Percentiles rank a stretch among this genome's conserved stretches.
Evolutionary conservation across 208 protist genomes (phyloP).

Genomic region (Trypanosomatidae sp.): DNA sequence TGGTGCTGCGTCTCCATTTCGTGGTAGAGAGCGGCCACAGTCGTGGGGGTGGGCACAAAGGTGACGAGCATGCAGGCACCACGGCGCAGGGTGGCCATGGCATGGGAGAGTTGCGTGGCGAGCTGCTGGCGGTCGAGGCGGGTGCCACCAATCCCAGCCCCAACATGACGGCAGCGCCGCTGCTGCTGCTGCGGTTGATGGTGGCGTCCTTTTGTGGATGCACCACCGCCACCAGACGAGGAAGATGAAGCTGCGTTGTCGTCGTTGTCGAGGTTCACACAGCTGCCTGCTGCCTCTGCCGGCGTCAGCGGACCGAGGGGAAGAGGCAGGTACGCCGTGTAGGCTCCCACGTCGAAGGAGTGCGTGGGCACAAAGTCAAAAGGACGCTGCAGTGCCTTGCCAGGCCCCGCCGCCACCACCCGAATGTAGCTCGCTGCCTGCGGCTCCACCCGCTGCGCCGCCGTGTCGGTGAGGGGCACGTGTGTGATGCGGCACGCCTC

Average conservation of each 20-base stretch:
- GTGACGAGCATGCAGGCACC: constrained; percentile 53
- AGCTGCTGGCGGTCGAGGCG: constrained; percentile 25
- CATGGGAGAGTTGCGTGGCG: constrained; percentile 40
- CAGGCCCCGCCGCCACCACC: constrained; percentile 29
- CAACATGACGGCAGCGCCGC: too few relatives aligned
- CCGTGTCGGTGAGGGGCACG: constrained; percentile 52
- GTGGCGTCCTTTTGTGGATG: neutral
- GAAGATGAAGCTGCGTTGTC: neutral
- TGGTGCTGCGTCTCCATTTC: constrained; percentile 34
- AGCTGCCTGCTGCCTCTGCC: neutral
- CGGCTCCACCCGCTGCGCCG: constrained; percentile 34
- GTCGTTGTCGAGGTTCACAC: neutral
- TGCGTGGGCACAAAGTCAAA: constrained; percentile 43
- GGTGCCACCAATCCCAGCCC: too few relatives aligned
- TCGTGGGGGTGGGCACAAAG: constrained; percentile 43
- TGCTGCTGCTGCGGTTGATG: too few relatives aligned
- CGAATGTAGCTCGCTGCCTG: constrained; percentile 43
- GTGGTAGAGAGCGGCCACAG: constrained; percentile 37
- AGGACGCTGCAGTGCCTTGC: constrained; percentile 30
- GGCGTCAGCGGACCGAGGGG: constrained; percentile 11
- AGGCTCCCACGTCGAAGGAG: constrained; percentile 55
- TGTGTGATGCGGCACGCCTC: constrained; percentile 54
- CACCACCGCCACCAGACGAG: neutral
- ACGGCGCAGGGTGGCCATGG: constrained; percentile 39
- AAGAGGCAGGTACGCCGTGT: constrained; percentile 55